Conservation (phyloP, 805 yeast species). For the Lipomyces kockii region DNA sequence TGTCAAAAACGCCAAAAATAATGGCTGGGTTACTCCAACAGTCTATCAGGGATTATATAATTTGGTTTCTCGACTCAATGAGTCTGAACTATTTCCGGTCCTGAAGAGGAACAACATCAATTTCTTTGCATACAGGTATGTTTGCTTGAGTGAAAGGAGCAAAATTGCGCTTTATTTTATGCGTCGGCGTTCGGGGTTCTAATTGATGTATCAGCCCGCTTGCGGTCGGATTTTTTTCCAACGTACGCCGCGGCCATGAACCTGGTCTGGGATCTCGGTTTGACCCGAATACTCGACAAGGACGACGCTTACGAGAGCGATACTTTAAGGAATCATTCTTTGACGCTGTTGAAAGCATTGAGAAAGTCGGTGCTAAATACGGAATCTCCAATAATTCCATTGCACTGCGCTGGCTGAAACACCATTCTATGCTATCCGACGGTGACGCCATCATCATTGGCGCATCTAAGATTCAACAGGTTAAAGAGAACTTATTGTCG, state of each 20-base stretch:
- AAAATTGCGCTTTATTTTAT: neutral
- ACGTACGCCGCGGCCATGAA: slow-evolving; percentile 30
- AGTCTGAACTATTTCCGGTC: slow-evolving; percentile 39
- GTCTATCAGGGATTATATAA: slow-evolving; percentile 44
- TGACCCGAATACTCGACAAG: slow-evolving; percentile 24
- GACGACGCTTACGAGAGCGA: slow-evolving; percentile 25
- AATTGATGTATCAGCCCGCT: slow-evolving; percentile 22
- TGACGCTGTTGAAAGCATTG: slow-evolving; percentile 22
- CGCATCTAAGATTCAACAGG: slow-evolving; percentile 27
- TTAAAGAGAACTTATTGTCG: slow-evolving; percentile 26
- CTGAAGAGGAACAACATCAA: slow-evolving; percentile 35
- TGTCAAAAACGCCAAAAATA: slow-evolving; percentile 34
- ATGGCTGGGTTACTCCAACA: slow-evolving; percentile 41
- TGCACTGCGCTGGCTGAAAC: slow-evolving; percentile 16
- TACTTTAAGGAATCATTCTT: slow-evolving; percentile 32
- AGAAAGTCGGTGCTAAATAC: slow-evolving; percentile 16
- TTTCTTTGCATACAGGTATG: slow-evolving; percentile 40
- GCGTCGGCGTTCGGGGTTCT: neutral
- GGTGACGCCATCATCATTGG: slow-evolving; percentile 35
- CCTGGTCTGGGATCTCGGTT: slow-evolving; percentile 26
- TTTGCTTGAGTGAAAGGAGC: neutral
- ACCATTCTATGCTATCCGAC: slow-evolving; percentile 17
- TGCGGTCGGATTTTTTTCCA: slow-evolving; percentile 33
- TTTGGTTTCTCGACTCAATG: slow-evolving; percentile 40
- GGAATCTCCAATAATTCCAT: slow-evolving; percentile 18